Base-by-base conservation (phyloP, 768 basidiomycete genomes). In the Leccinum subgranulosum region DNA sequence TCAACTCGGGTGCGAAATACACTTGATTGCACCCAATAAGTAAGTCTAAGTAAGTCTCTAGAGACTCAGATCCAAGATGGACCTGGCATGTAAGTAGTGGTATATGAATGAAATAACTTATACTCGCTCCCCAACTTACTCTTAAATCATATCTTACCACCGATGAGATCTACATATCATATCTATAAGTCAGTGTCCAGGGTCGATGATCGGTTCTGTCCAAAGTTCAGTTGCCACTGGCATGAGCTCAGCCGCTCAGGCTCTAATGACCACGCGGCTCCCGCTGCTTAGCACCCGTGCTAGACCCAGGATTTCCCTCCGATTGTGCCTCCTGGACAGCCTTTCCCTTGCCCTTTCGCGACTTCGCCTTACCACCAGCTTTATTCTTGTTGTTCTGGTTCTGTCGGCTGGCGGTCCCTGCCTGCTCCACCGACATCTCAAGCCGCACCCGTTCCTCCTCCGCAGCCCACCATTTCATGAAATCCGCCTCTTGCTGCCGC, bases 401-500 rank as follows among this genome's bases (percentile, higher is more conserved):
- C 28, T 21, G 43, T n/a, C 6, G 33, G 10, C 21, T 6, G 1
- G 23, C 33, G 4, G 11, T 5, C 10, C n/a, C 41, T 17, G 17
- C 41, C 6, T 19, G 36, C 8, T 39, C 36, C 17, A n/a, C 55
- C 39, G 49, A 54, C 53, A 76, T 75, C 69, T 88, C 86, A 33
- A 75, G 61, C 61, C 74, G 79, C n/a, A 90, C 69, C 15, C 89
- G 78, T 64, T 82, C 84, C 70, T 93, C 91, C 71, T 96, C 94
- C 7, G 79, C 85, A 1, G 83, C 77, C 92, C 94, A 97, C 94
- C 94, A 97, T 63, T 76, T 81, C 70, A 95, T 70, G 68, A 97
- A 98, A 58, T 90, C 90, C 4, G 77, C 84, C 71, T 95, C 92
- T 50, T 78, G 80, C 59, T 80, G 83, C 27, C 79, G 78, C 43